phyloP scores from a whole-genome alignment of 1,284 basidiomycete genomes.

The Rhizoctonia solani region DNA sequence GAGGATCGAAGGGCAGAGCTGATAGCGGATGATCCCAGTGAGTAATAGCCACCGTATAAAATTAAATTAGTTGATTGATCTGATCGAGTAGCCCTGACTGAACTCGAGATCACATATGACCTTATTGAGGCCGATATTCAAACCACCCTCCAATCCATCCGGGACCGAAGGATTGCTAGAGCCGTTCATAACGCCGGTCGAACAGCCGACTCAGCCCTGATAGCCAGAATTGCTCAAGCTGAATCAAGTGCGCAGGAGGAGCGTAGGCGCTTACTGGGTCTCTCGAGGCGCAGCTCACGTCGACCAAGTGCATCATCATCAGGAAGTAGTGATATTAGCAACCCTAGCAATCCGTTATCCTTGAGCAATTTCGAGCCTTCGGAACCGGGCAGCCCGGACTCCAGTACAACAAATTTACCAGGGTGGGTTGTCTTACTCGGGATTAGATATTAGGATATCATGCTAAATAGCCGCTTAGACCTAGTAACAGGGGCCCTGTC shows the following conservation, averaged over 20 bases:
- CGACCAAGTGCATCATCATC: too few species aligned
- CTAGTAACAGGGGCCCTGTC: not conserved
- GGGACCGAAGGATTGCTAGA: not conserved
- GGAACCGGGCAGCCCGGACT: too few species aligned
- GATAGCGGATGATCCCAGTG: not conserved
- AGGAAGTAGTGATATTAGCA: too few species aligned
- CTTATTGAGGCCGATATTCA: not conserved
- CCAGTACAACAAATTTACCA: too few species aligned
- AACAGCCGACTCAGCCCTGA: not conserved
- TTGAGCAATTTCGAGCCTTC: too few species aligned
- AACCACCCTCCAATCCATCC: not conserved
- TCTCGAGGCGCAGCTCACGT: too few species aligned
- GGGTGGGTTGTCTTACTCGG: not conserved
- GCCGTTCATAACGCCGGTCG: not conserved
- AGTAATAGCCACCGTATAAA: not conserved
- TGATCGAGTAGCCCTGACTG: too few species aligned
- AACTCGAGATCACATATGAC: not conserved
- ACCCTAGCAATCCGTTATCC: too few species aligned
- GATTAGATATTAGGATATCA: not conserved
- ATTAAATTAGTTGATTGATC: too few species aligned
- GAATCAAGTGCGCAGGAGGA: not conserved
- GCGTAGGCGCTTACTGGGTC: too few species aligned
- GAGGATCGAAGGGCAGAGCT: conserved; percentile 18
- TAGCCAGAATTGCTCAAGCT: not conserved
- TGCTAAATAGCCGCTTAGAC: not conserved